Conservation (phyloP, 495 filamentous ascomycete species). For the Cercophora samala region DNA sequence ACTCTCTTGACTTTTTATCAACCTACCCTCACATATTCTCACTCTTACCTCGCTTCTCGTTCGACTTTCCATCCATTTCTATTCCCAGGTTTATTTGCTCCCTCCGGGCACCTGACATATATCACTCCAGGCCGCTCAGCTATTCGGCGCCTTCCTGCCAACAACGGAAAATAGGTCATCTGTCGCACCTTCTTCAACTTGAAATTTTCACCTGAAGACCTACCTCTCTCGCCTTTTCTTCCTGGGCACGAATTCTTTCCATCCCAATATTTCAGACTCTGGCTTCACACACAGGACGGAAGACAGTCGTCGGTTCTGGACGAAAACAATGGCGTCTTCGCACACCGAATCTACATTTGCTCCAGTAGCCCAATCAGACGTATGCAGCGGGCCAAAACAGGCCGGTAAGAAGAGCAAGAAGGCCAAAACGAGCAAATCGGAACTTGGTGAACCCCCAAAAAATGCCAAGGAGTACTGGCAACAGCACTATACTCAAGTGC, state of each 20-base stretch:
- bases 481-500: background rate
- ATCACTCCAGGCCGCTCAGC: background rate
- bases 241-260: background rate
- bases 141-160: background rate
- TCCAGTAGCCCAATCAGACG: no score
- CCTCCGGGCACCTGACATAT: background rate
- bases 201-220: background rate
- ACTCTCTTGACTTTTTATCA: no score
- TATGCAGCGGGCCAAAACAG: background rate
- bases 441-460: background rate
- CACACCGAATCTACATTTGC: no score
- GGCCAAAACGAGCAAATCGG: background rate
- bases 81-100: background rate
- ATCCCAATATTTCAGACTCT: background rate
- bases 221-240: no score
- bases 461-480: constrained; percentile 2
- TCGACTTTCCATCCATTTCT: background rate
- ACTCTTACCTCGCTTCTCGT: no score
- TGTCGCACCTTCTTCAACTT: background rate
- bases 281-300: background rate
- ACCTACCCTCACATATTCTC: no score
- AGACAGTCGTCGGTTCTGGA: background rate
- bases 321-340: no score
- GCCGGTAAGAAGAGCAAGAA: background rate
- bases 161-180: background rate